Evolutionary conservation across 768 basidiomycete genomes (phyloP).

Genomic region (Agrocybe praecox): DNA sequence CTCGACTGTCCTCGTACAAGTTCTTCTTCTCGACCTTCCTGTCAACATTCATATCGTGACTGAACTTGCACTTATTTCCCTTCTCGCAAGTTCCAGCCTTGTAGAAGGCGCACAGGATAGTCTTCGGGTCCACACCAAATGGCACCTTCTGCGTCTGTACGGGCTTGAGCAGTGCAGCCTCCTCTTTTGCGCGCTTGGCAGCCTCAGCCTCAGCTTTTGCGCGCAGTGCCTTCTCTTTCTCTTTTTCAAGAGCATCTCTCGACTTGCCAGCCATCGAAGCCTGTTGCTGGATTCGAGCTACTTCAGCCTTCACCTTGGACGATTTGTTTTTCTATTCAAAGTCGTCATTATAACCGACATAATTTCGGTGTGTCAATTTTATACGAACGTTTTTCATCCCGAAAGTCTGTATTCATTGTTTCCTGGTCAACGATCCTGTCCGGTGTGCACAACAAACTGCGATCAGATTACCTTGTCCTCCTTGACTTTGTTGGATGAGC

Average conservation of each 20-base stretch:
- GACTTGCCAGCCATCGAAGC: constrained; percentile 78
- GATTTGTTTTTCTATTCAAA: constrained; percentile 89
- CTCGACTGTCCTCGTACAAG: constrained; percentile 86
- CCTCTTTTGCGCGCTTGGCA: constrained; percentile 84
- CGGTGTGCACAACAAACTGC: constrained; percentile 20
- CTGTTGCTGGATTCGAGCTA: constrained; percentile 80
- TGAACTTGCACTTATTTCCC: constrained; percentile 96
- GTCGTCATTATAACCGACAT: background rate
- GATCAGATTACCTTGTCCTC: constrained; percentile 73
- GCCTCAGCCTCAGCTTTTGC: constrained; percentile 78
- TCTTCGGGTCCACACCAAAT: constrained; percentile 96
- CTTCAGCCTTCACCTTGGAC: constrained; percentile 86
- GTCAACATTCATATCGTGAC: constrained; percentile 87
- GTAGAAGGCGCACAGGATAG: constrained; percentile 87
- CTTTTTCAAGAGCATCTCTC: constrained; percentile 76
- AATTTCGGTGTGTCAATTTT: background rate
- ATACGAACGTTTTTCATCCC: constrained; percentile 82
- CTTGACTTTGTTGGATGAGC: constrained; percentile 71
- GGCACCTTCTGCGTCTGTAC: constrained; percentile 86
- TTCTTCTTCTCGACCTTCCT: constrained; percentile 96
- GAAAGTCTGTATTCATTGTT: constrained; percentile 60
- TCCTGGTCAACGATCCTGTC: constrained; percentile 21
- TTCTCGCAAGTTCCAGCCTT: constrained; percentile 95
- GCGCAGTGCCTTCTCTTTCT: constrained; percentile 78
- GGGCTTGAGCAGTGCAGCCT: constrained; percentile 81